phyloP scores from a whole-genome alignment of 371 early-diverging fungal genomes.

The Mucor circinelloides region DNA sequence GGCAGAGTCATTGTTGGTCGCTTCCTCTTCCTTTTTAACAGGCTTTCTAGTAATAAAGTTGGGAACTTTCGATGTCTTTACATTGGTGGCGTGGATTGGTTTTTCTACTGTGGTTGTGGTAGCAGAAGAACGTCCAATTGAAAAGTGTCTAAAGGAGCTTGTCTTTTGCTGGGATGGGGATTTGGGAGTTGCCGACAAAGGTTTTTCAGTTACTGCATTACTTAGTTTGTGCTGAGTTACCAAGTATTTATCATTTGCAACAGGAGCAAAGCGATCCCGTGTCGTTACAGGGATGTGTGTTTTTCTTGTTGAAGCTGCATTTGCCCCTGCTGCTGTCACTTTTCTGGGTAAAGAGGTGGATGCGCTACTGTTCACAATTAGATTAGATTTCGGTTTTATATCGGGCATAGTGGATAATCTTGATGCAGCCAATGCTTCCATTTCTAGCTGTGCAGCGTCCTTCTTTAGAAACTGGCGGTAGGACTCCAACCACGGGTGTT shows the following conservation, averaged over 20 bases:
- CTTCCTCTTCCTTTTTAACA: conserved; percentile 11
- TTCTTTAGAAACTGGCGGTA: conserved; percentile 57
- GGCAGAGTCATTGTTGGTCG: neutral
- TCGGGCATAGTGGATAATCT: conserved; percentile 10
- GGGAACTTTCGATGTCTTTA: conserved; percentile 10
- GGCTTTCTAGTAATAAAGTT: conserved; percentile 20
- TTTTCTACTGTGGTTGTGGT: conserved; percentile 10
- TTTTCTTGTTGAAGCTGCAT: conserved; percentile 6
- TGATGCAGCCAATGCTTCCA: conserved; percentile 76
- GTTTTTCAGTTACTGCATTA: neutral
- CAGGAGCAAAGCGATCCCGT: conserved; percentile 14
- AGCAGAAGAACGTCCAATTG: conserved; percentile 7
- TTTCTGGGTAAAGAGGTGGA: conserved; percentile 3
- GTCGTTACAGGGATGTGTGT: conserved; percentile 9
- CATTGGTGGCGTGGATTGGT: neutral
- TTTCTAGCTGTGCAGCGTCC: conserved; percentile 49
- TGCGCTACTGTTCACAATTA: conserved; percentile 17
- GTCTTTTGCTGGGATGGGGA: neutral
- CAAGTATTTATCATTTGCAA: conserved; percentile 12
- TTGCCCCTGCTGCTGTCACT: conserved; percentile 3
- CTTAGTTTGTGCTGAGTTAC: neutral
- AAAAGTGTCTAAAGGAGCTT: conserved; percentile 2
- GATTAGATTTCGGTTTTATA: conserved; percentile 38
- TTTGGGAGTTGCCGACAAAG: neutral
- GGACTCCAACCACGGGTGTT: conserved; percentile 74